Evolutionary conservation across 2,329 filamentous ascomycete genomes (phyloP).

Genomic region (Xylaria hypoxylon): DNA sequence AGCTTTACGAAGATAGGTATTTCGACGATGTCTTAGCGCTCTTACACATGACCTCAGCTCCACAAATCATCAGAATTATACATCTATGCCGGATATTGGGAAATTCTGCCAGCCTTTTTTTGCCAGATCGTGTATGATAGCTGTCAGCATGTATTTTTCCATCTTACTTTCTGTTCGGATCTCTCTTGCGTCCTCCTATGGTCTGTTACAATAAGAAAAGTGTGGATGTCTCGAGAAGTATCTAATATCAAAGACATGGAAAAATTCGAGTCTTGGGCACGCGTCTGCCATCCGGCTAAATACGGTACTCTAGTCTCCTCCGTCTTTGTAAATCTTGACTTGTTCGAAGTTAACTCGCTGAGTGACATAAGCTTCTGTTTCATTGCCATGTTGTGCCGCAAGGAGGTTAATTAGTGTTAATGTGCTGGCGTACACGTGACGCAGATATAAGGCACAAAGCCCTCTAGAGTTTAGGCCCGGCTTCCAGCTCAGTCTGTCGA

Average conservation of each 20-base stretch:
- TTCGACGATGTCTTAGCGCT: neutral
- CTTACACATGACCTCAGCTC: neutral
- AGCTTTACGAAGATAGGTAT: neutral
- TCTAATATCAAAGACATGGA: neutral
- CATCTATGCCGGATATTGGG: neutral
- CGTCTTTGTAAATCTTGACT: neutral
- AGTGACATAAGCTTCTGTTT: neutral
- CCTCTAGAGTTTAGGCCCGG: neutral
- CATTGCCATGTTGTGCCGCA: neutral
- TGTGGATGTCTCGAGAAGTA: neutral
- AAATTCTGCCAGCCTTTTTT: neutral
- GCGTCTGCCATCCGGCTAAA: neutral
- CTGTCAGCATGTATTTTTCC: neutral
- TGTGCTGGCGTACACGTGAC: neutral
- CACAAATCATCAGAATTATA: no score
- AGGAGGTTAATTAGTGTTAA: neutral
- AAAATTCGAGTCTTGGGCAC: neutral
- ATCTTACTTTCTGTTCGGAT: neutral
- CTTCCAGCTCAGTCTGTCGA: neutral
- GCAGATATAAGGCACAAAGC: neutral
- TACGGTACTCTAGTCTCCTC: neutral
- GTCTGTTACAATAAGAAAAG: no score
- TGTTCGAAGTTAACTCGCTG: neutral
- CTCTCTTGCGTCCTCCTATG: no score
- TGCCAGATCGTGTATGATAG: neutral